Base-by-base conservation (phyloP, 2,329 filamentous ascomycete species). In the Aureobasidium uvarum region DNA sequence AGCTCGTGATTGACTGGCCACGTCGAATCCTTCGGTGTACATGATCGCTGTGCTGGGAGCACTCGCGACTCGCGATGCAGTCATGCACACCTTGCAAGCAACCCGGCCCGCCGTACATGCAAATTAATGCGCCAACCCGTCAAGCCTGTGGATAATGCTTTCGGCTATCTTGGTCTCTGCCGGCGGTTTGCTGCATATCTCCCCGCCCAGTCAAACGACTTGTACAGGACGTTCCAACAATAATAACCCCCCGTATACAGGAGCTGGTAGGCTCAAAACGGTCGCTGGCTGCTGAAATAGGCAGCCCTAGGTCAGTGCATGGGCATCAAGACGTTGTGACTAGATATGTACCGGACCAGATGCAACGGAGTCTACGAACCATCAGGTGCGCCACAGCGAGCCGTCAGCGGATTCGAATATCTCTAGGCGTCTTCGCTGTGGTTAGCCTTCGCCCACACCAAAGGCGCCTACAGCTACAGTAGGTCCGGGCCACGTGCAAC, bases 111-210 rank as follows among this genome's bases (percentile, higher is more conserved):
- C 39, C 13, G 48, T 50, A 20, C 58, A 62, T 48, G 38, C 43
- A 51, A 41, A n/a, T 39, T 20, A 50, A 62, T 62, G 58, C 58
- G 43, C 45, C 33, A 62, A 31, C 31, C 58, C 58, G 58, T 62
- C 48, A 54, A 33, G 48, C 48, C 46, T 45, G 39, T 63, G 45
- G 46, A 51, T 31, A 25, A 39, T 48, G 16, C 18, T 6, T 39
- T 41, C 58, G 58, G 58, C 58, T 62, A 51, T 62, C 41, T 60
- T 48, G 25, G 56, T 60, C 55, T 45, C 43, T 48, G 20, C 56
- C 43, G 56, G 28, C 56, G 56, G 43, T 28, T 60, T n/a, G 43
- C 43, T 52, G 59, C 59, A 51, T 31, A 51, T 38, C 43, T 51
- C 46, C 46, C 20, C 28, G 14, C 43, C 45, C 59, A 62, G 31